Percentiles rank a stretch among this genome's conserved stretches.
phyloP scores from a whole-genome alignment of 1,139 yeast species.

The Pichia sp. region DNA sequence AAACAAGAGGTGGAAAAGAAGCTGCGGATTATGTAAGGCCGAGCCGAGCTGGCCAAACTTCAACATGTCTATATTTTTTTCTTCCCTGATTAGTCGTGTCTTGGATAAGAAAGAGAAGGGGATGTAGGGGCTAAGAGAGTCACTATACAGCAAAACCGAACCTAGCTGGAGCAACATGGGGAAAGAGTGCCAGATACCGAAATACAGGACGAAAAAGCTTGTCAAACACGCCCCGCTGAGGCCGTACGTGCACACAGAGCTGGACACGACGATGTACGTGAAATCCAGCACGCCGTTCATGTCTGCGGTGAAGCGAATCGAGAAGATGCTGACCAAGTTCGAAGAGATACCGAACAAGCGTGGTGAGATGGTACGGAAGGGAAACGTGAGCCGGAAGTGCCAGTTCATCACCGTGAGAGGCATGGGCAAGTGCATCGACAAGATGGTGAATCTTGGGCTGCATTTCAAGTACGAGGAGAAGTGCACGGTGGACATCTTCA shows the following conservation, averaged over 20 bases:
- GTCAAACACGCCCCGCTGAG: conserved; percentile 47
- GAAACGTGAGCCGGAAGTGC: conserved; percentile 36
- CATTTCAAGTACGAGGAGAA: conserved; percentile 46
- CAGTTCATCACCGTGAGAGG: conserved; percentile 54
- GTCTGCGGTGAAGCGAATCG: conserved; percentile 57
- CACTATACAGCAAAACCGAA: too few species aligned
- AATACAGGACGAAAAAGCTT: conserved; percentile 29
- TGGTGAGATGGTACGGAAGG: conserved; percentile 25
- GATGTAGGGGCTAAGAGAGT: too few species aligned
- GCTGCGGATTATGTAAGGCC: not conserved
- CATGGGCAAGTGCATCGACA: conserved; percentile 64
- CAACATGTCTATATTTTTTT: too few species aligned
- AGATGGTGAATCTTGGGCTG: conserved; percentile 49
- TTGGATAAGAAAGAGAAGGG: too few species aligned
- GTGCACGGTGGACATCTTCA: conserved; percentile 48
- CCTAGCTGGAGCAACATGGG: not conserved
- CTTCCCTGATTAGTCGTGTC: too few species aligned
- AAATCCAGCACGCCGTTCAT: conserved; percentile 59
- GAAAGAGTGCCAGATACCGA: conserved; percentile 3
- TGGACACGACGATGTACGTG: conserved; percentile 50
- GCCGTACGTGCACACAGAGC: conserved; percentile 35
- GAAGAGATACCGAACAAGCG: conserved; percentile 25
- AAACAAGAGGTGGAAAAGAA: not conserved
- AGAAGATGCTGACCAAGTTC: conserved; percentile 41
- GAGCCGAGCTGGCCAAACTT: too few species aligned